Conservation (phyloP, 805 yeast species). For the Candida xyloterini region DNA sequence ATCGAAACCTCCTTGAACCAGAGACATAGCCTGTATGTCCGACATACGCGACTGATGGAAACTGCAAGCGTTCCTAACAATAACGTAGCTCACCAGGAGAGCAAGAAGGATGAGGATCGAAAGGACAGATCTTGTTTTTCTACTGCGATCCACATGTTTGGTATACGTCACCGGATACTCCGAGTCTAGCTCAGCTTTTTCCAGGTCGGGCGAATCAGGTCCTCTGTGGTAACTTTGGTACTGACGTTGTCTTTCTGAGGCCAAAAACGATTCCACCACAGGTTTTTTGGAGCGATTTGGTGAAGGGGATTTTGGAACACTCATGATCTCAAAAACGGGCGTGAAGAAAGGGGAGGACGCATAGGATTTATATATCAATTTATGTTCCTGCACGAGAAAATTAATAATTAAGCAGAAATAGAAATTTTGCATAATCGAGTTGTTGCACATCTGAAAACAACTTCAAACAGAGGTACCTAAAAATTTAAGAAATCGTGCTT, state of each 20-base stretch:
- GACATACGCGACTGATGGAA: constrained; percentile 2
- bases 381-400: neutral
- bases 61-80: constrained; percentile 6
- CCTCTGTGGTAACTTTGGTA: constrained; percentile 7
- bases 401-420: neutral
- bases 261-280: constrained; percentile 14
- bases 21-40: neutral
- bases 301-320: constrained; percentile 12
- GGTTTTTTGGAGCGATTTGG: constrained; percentile 10
- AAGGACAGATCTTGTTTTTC: constrained; percentile 5
- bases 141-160: constrained; percentile 1
- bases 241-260: constrained; percentile 17
- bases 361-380: constrained; percentile 5
- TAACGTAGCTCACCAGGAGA: constrained; percentile 7
- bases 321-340: neutral
- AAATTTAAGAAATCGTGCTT: neutral
- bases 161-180: neutral
- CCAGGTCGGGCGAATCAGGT: constrained; percentile 11
- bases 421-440: neutral
- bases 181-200: constrained; percentile 3
- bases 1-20: neutral
- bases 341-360: neutral
- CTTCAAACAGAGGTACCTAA: neutral
- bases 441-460: neutral
- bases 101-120: constrained; percentile 7